Percentiles rank a stretch among this genome's conserved stretches.
Conservation (phyloP, 129 eudicot genomes). For the Oenanthe sinensis region DNA sequence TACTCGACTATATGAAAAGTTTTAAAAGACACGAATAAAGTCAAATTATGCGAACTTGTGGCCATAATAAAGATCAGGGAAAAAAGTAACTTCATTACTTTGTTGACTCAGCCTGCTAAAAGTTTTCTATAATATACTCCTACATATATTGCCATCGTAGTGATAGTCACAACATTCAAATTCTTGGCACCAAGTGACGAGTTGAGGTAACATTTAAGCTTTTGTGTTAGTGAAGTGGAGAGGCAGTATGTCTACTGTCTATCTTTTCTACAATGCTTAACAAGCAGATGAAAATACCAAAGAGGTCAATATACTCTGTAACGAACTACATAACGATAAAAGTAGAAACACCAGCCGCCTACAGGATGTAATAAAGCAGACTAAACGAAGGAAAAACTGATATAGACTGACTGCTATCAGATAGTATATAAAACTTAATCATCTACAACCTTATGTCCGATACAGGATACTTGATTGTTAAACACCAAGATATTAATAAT, state of each 20-base stretch:
- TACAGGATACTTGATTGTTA: neutral
- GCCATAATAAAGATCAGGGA: neutral
- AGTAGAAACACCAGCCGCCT: neutral
- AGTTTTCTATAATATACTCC: neutral
- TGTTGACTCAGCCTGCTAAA: neutral
- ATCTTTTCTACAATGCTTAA: neutral
- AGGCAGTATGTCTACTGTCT: neutral
- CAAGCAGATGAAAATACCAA: neutral
- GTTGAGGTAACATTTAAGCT: neutral
- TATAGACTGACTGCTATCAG: neutral
- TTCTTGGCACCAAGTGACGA: neutral
- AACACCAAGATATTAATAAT: neutral
- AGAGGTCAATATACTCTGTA: neutral
- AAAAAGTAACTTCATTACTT: neutral
- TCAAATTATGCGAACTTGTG: neutral
- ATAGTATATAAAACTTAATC: neutral
- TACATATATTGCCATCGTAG: neutral
- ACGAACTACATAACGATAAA: neutral
- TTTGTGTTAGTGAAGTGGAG: neutral
- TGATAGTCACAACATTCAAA: neutral
- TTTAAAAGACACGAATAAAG: neutral
- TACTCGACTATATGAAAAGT: neutral
- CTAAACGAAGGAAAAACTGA: neutral
- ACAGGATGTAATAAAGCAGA: neutral
- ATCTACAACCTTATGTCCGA: neutral